Evolutionary conservation across 169 alveolate genomes (phyloP).

Genomic region (Eimeria zaria): DNA sequence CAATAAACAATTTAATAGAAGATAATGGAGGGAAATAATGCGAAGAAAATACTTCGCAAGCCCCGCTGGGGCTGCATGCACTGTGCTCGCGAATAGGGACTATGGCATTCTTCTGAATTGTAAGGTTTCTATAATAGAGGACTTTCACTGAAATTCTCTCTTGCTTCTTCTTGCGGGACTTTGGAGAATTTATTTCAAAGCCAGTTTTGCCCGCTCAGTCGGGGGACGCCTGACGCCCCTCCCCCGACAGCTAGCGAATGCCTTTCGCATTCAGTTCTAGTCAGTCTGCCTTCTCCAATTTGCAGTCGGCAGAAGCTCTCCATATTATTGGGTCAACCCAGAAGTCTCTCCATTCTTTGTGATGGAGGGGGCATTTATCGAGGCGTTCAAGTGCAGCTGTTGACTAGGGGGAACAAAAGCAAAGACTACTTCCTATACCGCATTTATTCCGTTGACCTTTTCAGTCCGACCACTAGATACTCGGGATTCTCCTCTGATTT

Average conservation of each 20-base stretch:
- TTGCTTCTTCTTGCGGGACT: background rate
- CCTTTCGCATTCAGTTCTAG: background rate
- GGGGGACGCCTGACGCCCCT: background rate
- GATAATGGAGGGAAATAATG: background rate
- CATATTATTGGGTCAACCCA: background rate
- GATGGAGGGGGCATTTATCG: background rate
- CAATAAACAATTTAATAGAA: background rate
- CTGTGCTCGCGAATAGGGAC: background rate
- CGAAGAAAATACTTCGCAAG: background rate
- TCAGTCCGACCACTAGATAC: background rate
- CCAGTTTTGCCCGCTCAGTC: background rate
- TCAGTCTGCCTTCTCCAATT: background rate
- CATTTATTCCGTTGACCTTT: background rate
- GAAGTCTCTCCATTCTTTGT: background rate
- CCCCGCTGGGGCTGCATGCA: slow-evolving; percentile 1
- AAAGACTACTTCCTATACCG: background rate
- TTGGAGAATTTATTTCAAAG: slow-evolving; percentile 21
- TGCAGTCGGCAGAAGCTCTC: background rate
- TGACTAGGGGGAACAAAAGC: background rate
- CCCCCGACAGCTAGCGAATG: slow-evolving; percentile 18
- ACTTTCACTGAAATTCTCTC: background rate
- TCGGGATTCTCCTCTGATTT: background rate
- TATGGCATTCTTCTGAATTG: background rate
- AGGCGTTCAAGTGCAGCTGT: background rate
- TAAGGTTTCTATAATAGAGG: background rate